phyloP scores from a whole-genome alignment of 2,329 filamentous ascomycete species.

The Macroventuria anomochaeta region DNA sequence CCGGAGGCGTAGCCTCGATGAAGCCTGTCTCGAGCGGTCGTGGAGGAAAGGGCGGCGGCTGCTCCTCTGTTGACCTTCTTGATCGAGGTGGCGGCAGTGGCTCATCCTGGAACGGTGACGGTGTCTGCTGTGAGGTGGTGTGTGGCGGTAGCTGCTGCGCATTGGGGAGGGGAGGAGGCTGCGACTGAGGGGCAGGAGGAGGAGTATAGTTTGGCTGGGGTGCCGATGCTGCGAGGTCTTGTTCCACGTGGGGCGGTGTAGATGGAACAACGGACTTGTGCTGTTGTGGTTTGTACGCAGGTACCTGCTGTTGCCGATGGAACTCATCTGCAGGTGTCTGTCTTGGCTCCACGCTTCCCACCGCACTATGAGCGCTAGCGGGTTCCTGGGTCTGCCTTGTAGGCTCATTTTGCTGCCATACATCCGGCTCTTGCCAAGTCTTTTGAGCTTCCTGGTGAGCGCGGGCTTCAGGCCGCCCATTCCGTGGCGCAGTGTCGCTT shows the following conservation, averaged over 20 bases:
- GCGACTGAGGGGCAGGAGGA: slow-evolving; percentile 6
- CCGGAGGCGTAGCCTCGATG: slow-evolving; percentile 21
- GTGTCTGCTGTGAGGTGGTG: slow-evolving; percentile 9
- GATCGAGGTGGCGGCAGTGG: slow-evolving; percentile 43
- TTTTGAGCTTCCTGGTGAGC: slow-evolving; percentile 12
- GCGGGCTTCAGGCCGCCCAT: not conserved
- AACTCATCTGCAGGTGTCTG: not conserved
- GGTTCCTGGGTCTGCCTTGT: slow-evolving; percentile 29
- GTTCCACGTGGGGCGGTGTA: slow-evolving; percentile 1
- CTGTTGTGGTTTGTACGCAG: not conserved
- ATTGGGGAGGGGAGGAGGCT: slow-evolving; percentile 9
- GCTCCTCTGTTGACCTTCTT: slow-evolving; percentile 43
- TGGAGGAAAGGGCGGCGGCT: slow-evolving; percentile 44
- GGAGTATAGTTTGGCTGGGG: slow-evolving; percentile 5
- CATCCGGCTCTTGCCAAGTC: slow-evolving; percentile 43
- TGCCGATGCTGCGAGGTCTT: not conserved
- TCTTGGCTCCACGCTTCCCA: slow-evolving; percentile 18
- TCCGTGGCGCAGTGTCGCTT: slow-evolving; percentile 32
- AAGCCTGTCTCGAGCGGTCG: slow-evolving; percentile 38
- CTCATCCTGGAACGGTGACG: slow-evolving; percentile 24
- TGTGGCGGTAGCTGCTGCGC: slow-evolving; percentile 7
- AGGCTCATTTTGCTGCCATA: slow-evolving; percentile 36
- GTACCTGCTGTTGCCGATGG: slow-evolving; percentile 4
- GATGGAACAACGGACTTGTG: not conserved
- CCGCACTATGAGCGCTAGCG: slow-evolving; percentile 26